Evolutionary conservation across 805 yeast species (phyloP).

Genomic region (Cephaloascus albidus): DNA sequence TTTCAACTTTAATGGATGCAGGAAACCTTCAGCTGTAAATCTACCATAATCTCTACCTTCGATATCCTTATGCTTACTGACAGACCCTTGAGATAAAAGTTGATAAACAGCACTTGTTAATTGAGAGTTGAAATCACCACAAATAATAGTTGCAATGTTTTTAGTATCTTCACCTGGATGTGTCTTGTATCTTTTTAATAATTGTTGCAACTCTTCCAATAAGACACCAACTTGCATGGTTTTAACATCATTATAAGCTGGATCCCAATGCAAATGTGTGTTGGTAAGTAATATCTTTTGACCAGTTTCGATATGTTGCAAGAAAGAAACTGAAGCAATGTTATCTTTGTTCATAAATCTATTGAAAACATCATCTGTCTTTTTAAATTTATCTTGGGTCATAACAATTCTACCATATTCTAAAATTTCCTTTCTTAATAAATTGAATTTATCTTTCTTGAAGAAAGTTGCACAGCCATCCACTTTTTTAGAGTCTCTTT

Average conservation of each 20-base stretch:
- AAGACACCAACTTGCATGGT: conserved; percentile 90
- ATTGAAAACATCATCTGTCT: conserved; percentile 90
- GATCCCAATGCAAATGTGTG: conserved; percentile 98
- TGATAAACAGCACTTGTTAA: conserved; percentile 87
- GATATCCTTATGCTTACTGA: conserved; percentile 72
- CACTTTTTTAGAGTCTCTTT: conserved; percentile 74
- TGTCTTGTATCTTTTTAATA: conserved; percentile 43
- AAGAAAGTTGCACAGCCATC: conserved; percentile 98
- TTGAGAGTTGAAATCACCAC: conserved; percentile 95
- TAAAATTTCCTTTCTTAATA: conserved; percentile 61
- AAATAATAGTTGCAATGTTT: conserved; percentile 68
- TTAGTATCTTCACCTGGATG: conserved; percentile 40
- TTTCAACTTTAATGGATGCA: conserved; percentile 70
- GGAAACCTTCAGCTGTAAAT: conserved; percentile 82
- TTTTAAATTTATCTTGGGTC: conserved; percentile 78
- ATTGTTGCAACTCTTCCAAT: conserved; percentile 73
- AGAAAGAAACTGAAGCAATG: conserved; percentile 68
- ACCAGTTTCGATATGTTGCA: conserved; percentile 67
- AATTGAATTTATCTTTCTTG: conserved; percentile 56
- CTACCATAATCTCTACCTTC: conserved; percentile 85
- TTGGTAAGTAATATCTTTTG: conserved; percentile 69
- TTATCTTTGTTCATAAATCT: conserved; percentile 95
- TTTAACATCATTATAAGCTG: conserved; percentile 90
- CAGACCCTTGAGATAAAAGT: conserved; percentile 72
- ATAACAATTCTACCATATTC: conserved; percentile 80